phyloP scores from a whole-genome alignment of 106 monocot species.

The Apostasia ramifera region DNA sequence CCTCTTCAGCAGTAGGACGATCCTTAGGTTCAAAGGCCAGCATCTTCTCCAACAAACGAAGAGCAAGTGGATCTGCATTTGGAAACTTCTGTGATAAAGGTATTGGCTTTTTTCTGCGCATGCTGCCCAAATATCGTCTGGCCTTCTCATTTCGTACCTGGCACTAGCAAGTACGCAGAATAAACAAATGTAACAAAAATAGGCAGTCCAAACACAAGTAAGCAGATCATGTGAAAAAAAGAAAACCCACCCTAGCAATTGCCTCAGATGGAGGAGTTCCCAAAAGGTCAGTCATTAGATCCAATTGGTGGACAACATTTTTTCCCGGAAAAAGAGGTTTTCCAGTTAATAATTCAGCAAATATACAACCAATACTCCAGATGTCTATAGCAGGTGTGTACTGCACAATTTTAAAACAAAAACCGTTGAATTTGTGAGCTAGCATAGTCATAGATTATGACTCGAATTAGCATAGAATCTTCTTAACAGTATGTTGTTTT shows the following conservation, averaged over 20 bases:
- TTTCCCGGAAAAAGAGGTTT: constrained; percentile 93
- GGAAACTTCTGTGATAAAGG: constrained; percentile 83
- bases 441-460: not conserved
- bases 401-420: constrained; percentile 23
- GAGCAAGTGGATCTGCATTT: constrained; percentile 83
- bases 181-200: not conserved
- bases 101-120: constrained; percentile 69
- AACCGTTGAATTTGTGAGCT: not conserved
- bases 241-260: constrained; percentile 49
- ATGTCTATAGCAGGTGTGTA: constrained; percentile 94
- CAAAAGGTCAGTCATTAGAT: constrained; percentile 80
- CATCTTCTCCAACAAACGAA: constrained; percentile 82
- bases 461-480: not conserved
- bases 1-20: constrained; percentile 87
- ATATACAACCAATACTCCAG: constrained; percentile 96
- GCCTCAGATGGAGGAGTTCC: constrained; percentile 77
- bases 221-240: not conserved
- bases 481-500: too few relatives aligned
- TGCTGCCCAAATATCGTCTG: constrained; percentile 82
- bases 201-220: not conserved
- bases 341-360: constrained; percentile 80
- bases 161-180: not conserved
- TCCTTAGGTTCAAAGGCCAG: constrained; percentile 91
- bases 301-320: constrained; percentile 92
- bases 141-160: constrained; percentile 93